These are phyloP conservation scores for Xylaria hypoxylon DNA, from an alignment of 2,329 filamentous ascomycete species.

Conservation along the genomic window DNA sequence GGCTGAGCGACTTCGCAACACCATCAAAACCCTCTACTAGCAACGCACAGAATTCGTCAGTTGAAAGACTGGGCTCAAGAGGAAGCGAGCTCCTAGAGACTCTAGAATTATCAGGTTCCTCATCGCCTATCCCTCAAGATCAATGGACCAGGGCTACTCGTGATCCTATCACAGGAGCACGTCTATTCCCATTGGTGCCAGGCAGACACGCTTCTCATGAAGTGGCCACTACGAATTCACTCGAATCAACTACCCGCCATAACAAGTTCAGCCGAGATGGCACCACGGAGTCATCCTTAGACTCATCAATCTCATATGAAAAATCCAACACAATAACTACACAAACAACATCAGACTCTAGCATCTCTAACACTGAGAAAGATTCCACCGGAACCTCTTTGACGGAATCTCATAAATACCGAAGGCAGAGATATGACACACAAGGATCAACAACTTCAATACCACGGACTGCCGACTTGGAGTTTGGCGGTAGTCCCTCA, in stretches of 20 bases:
- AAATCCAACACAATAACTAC: constrained; percentile 23
- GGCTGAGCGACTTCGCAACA: constrained; percentile 17
- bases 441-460: constrained; percentile 38
- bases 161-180: constrained; percentile 43
- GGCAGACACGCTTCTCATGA: constrained; percentile 10
- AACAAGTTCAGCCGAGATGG: constrained; percentile 9
- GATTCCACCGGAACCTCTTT: constrained; percentile 28
- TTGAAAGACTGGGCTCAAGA: constrained; percentile 20
- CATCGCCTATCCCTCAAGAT: constrained; percentile 36
- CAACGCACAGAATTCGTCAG: constrained; percentile 15
- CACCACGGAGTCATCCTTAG: constrained; percentile 21
- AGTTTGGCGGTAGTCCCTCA: constrained; percentile 45
- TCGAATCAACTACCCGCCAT: constrained; percentile 5
- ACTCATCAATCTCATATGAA: constrained; percentile 29
- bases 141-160: constrained; percentile 37
- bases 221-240: constrained; percentile 3
- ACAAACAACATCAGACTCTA: constrained; percentile 31
- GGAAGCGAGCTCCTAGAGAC: constrained; percentile 24
- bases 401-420: constrained; percentile 24
- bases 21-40: constrained; percentile 6
- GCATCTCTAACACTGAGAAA: constrained; percentile 20
- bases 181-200: constrained; percentile 45
- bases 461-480: constrained; percentile 49
- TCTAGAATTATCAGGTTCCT: constrained; percentile 28
- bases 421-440: constrained; percentile 24